Base-by-base conservation (phyloP, 208 protist species). In the Acanthamoeba pearcei region DNA sequence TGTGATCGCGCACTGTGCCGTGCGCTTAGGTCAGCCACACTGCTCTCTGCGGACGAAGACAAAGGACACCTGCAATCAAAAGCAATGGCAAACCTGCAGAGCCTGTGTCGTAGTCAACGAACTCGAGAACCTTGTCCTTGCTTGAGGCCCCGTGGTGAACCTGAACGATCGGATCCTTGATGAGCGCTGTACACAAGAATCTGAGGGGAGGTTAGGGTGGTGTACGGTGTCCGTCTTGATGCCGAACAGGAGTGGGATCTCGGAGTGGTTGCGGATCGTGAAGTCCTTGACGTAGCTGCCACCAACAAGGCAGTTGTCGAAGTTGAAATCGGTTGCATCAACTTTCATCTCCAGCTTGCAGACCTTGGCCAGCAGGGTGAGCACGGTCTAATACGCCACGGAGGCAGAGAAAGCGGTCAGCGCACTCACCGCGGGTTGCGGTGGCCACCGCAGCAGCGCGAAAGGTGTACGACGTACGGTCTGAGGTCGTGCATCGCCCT, bases 251-350 rank as follows among this genome's bases (percentile, higher is more conserved):
- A 97, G 57, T 22, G 96, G 96, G 88, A 97, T 97, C 49, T 97
- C 96, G 22, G 96, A 97, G 35, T 95, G 78, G 82, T 97, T 97
- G 93, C 95, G 96, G n/a, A 97, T 83, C 10, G 95, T 97, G 13
- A 97, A 92, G 88, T 97, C 96, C 76, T 96, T 97, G 1, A 97
- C 96, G 88, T 97, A 97, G 17, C 86, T 72, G 49, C 92, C 62
- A 12, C 95, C 96, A 5, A 96, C 89, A 8, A 97, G 62, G 82
- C 96, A 97, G 55, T 96, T 92, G 72, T 97, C 96, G 60, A 97
- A 97, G 15, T 91, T 88, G 10, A 97, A 38, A 76, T 97, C 96
- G 42, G 72, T 96, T 1, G 88, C 35, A 82, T 97, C 96, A 5
- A 97, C 70, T 4, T 94, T 95, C 22, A 97, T 62, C 5, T 96